Conservation (phyloP, 179 eudicot species). For the Amaranthus tricolor region DNA sequence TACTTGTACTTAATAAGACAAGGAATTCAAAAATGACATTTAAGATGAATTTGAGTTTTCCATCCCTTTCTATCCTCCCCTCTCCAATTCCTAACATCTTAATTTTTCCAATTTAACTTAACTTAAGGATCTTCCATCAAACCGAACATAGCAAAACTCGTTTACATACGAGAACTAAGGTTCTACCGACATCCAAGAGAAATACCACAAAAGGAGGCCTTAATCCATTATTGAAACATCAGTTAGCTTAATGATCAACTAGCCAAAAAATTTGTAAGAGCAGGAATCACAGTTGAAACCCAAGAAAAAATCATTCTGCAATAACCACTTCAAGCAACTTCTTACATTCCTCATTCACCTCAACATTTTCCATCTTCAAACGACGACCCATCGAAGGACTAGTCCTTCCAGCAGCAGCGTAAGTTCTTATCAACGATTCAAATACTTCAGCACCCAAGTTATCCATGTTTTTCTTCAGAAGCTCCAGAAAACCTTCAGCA, state of each 20-base stretch:
- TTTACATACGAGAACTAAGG: background rate
- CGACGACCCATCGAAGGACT: conserved; percentile 63
- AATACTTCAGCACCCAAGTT: conserved; percentile 43
- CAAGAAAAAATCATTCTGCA: conserved; percentile 38
- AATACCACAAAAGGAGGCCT: background rate
- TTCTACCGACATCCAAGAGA: background rate
- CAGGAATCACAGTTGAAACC: background rate
- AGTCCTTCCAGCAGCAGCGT: conserved; percentile 66
- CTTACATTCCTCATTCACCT: conserved; percentile 66
- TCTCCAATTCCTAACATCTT: too few relatives aligned
- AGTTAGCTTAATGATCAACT: conserved; percentile 3
- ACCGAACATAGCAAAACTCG: too few relatives aligned
- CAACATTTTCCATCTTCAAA: conserved; percentile 87
- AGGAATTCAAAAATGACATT: too few relatives aligned
- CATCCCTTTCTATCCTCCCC: too few relatives aligned
- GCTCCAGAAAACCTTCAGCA: conserved; percentile 68
- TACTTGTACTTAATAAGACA: too few relatives aligned
- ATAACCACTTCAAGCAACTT: conserved; percentile 58
- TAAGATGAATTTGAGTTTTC: too few relatives aligned
- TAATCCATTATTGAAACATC: conserved; percentile 10
- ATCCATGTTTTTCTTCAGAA: conserved; percentile 50
- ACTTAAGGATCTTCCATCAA: too few relatives aligned
- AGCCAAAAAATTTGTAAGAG: background rate
- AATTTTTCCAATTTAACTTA: too few relatives aligned
- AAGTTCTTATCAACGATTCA: conserved; percentile 70